Conservation (phyloP, 352 stramenopile species). For the Albugo candida region DNA sequence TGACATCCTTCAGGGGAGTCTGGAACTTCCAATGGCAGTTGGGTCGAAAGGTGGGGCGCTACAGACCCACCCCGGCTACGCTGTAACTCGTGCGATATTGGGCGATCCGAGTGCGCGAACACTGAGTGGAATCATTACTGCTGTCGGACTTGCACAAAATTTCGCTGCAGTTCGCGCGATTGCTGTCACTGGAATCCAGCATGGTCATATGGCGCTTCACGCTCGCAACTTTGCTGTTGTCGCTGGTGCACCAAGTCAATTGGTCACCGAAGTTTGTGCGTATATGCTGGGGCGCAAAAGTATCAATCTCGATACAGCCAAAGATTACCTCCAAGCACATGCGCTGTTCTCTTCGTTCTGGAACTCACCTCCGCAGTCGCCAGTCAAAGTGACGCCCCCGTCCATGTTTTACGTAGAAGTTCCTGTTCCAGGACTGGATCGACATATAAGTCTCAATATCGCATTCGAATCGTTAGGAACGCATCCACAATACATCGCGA, state of each 20-base stretch:
- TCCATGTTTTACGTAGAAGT: conserved; percentile 80
- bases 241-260: conserved; percentile 47
- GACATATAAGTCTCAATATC: conserved; percentile 60
- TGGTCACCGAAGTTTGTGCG: conserved; percentile 68
- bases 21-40: conserved; percentile 65
- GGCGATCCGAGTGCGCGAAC: conserved; percentile 35
- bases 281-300: conserved; percentile 69
- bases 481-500: conserved; percentile 60
- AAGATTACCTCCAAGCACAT: conserved; percentile 66
- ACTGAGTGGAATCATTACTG: conserved; percentile 53
- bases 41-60: conserved; percentile 66
- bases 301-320: conserved; percentile 69
- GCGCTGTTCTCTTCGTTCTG: conserved; percentile 56
- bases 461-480: conserved; percentile 66
- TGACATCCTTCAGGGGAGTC: conserved; percentile 33
- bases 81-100: conserved; percentile 54
- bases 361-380: conserved; percentile 20
- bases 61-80: conserved; percentile 65
- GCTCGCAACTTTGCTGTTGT: conserved; percentile 72
- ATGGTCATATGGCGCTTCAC: conserved; percentile 74
- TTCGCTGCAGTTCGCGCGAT: conserved; percentile 70
- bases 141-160: conserved; percentile 72
- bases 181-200: conserved; percentile 73
- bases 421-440: conserved; percentile 41
- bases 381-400: conserved; percentile 16